Evolutionary conservation across 495 filamentous ascomycete species (phyloP).

Genomic region (Pseudevernia furfuracea): DNA sequence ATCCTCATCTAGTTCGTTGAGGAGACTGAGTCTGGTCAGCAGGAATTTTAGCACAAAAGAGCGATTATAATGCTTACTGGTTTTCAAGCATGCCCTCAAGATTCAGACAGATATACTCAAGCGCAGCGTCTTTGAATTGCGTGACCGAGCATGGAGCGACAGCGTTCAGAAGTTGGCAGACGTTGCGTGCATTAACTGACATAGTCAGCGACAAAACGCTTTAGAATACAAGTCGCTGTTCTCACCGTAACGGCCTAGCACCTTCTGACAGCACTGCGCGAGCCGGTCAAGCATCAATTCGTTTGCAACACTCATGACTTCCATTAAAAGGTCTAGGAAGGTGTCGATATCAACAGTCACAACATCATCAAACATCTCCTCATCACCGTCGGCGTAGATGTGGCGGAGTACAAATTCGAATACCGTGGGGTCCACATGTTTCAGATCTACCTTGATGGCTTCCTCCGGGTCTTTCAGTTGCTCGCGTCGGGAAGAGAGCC

Average conservation of each 20-base stretch:
- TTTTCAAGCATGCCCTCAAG: slow-evolving; percentile 86
- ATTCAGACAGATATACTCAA: slow-evolving; percentile 89
- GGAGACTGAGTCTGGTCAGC: slow-evolving; percentile 41
- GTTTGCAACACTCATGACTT: slow-evolving; percentile 82
- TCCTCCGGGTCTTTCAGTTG: slow-evolving; percentile 37
- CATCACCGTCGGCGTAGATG: slow-evolving; percentile 76
- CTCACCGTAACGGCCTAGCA: slow-evolving; percentile 76
- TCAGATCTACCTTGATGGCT: slow-evolving; percentile 66
- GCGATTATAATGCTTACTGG: slow-evolving; percentile 40
- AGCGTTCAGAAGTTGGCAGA: slow-evolving; percentile 72
- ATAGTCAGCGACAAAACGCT: slow-evolving; percentile 13
- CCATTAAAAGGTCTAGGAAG: slow-evolving; percentile 81
- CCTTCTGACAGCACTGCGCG: slow-evolving; percentile 79
- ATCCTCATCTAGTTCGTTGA: slow-evolving; percentile 83
- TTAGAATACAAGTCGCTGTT: slow-evolving; percentile 38
- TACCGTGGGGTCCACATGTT: slow-evolving; percentile 61
- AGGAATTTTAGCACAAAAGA: slow-evolving; percentile 9
- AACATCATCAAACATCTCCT: slow-evolving; percentile 73
- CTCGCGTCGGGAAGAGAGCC: slow-evolving; percentile 64
- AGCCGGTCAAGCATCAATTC: slow-evolving; percentile 92
- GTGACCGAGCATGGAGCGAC: slow-evolving; percentile 73
- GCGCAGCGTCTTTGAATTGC: slow-evolving; percentile 77
- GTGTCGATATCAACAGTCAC: slow-evolving; percentile 64
- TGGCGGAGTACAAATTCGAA: slow-evolving; percentile 76
- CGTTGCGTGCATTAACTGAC: slow-evolving; percentile 74